These are phyloP conservation scores for Acacia acuminata DNA, from an alignment of 306 rosid species.

Conservation along the genomic window DNA sequence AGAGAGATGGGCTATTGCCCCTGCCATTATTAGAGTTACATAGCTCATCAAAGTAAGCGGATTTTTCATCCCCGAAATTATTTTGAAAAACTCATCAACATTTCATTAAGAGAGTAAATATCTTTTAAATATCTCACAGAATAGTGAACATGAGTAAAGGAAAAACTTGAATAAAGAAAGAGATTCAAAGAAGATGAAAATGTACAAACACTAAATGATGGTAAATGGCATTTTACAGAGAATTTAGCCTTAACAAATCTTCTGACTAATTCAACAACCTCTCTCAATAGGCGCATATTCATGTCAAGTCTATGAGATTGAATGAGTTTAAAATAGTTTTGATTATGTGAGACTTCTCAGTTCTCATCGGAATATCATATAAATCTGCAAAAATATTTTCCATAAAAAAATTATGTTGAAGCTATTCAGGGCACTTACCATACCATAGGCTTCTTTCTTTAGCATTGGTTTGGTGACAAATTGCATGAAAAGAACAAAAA, in stretches of 20 bases:
- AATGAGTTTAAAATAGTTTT: too few relatives aligned
- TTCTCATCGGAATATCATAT: not conserved
- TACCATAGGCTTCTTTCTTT: conserved; percentile 73
- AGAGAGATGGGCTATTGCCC: conserved; percentile 71
- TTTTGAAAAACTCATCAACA: conserved; percentile 55
- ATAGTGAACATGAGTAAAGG: not conserved
- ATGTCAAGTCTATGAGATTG: too few relatives aligned
- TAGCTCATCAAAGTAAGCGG: conserved; percentile 92
- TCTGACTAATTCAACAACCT: too few relatives aligned
- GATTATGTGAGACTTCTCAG: conserved; percentile 1
- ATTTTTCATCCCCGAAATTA: conserved; percentile 79
- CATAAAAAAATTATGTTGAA: not conserved
- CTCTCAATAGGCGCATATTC: too few relatives aligned
- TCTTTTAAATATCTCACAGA: conserved; percentile 1
- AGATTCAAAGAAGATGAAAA: not conserved
- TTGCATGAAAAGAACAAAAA: conserved; percentile 36
- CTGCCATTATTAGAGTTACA: conserved; percentile 88
- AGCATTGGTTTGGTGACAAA: conserved; percentile 36
- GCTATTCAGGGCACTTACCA: conserved; percentile 62
- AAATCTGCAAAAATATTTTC: too few relatives aligned
- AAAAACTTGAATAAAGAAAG: not conserved
- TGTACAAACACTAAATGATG: not conserved
- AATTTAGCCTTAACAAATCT: too few relatives aligned
- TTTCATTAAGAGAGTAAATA: conserved; percentile 5
- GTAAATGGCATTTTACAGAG: not conserved